Evolutionary conservation across 345 rosid genomes (phyloP), one percentile per base, ranked within the genome.

Genomic region (Clarkia xantiana): DNA sequence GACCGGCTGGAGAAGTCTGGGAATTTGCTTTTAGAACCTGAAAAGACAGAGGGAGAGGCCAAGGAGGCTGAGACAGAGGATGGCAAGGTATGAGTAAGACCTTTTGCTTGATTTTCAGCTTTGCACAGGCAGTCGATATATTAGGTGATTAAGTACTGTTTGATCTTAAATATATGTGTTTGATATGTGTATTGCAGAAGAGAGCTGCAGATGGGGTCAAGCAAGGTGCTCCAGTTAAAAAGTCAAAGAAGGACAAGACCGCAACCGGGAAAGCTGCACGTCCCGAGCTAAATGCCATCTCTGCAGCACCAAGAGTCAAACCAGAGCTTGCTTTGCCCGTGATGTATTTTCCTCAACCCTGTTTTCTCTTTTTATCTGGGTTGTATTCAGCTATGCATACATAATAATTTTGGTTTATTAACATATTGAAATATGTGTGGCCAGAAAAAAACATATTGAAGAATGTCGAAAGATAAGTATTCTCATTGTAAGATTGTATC

Each of bases 241-340:
- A 84, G 79, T 66, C 63, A 39, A 91, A 82, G 67, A 91, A 86
- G 70, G 98, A 87, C 59, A 87, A 87, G 77, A 66, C 90, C 53
- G 62, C 87, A 67, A 73, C 79, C 40, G 78, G 90, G 25, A 91
- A 91, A 71, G 65, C 60, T 55, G 64, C 59, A 3, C 82, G 87
- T 40, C 77, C 74, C 41, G 99, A 91, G 60, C 70, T 75, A 54
- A 77, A 48, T 63, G 39, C 70, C 4, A 67, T 62, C 15, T 41
- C 84, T 14, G 22, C 60, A 1, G 87, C 86, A 1, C 90, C 91
- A 13, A 76, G 84, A 61, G 95, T 87, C 57, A 93, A 93, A 70
- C 58, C 95, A 3, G 94, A 84, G 76, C 99, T 93, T 69, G 63
- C 91, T 71, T 70, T 87, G 71, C 95, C 99, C 47, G 61, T 78